Evolutionary conservation across 768 basidiomycete genomes (phyloP), one percentile per base, ranked within the genome.

Genomic region (Suillus alpinus): DNA sequence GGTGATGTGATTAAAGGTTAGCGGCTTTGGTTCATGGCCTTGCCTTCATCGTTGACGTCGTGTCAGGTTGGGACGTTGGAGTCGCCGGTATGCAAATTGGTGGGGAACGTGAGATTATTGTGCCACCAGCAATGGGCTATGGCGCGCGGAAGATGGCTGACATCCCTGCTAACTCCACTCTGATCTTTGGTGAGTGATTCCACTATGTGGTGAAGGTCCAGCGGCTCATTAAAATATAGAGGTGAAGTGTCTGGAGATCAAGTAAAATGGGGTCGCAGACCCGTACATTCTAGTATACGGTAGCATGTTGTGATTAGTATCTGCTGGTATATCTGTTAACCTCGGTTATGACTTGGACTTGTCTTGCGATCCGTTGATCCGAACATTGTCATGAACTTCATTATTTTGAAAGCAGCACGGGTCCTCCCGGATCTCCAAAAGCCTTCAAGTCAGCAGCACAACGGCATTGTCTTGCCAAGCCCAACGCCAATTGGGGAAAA

Each of bases 1-100:
- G 93, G 92, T 29, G 89, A 96, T 71, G 96, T 98, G 57, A 97
- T 98, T 76, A 93, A 94, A 80, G 91, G 89, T 87, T 60, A 50
- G 77, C 43, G 20, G 6, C 13, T 63, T 34, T 26, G 16, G 31
- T 16, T 44, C 59, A 36, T 50, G 7, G 20, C 20, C 18, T 41
- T 61, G 20, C 10, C 43, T 57, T 69, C 13, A 64, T 53, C 9
- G 13, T 43, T 51, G 23, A 55, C 41, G 16, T 57, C 12, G 50
- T 18, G 32, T 29, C 60, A 89, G 87, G 91, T 50, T 97, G 95
- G 95, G 96, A 98, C 67, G 79, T 92, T 68, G 96, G 95, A 43
- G 81, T 98, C 59, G 86, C 80, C 34, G 96, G 96, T 37, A 97
- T 98, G 95, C 88, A 92, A 67, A 86, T 89, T 43, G 90, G 87